A percentile compares a stretch with the other conserved stretches of the same genome.
These are phyloP conservation scores for Sporopachydermia quercuum DNA, from an alignment of 805 yeast species.

Conservation along the genomic window DNA sequence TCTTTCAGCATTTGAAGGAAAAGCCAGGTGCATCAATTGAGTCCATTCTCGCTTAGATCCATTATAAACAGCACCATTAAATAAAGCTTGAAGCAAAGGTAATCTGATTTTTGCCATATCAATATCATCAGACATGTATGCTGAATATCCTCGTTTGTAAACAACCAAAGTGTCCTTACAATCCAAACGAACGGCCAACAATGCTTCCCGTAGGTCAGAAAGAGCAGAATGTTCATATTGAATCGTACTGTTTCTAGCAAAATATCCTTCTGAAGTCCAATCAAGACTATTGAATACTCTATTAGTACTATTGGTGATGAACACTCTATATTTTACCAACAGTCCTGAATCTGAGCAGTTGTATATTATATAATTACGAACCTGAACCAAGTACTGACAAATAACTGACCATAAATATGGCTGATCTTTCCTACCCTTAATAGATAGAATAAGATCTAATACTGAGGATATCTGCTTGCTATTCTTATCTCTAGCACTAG, in stretches of 20 bases:
- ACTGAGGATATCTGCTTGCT: no score
- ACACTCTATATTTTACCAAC: neutral
- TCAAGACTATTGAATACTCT: neutral
- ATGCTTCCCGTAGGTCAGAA: slow-evolving; percentile 8
- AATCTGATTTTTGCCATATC: neutral
- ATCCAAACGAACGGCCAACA: neutral
- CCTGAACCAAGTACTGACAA: neutral
- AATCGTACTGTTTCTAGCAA: neutral
- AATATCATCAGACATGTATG: neutral
- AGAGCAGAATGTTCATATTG: slow-evolving; percentile 9
- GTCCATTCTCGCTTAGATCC: neutral
- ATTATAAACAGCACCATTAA: neutral
- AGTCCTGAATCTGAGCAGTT: neutral
- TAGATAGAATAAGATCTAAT: no score
- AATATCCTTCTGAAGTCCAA: neutral
- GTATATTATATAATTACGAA: neutral
- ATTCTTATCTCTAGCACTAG: neutral
- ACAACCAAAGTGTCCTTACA: neutral
- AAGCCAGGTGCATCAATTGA: neutral
- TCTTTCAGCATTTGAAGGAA: neutral
- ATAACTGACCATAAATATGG: neutral
- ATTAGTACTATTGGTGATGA: neutral
- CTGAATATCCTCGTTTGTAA: neutral
- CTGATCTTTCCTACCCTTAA: neutral
- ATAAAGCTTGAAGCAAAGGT: neutral